Evolutionary conservation across 768 basidiomycete species (phyloP).

Genomic region (Naganishia friedmannii): DNA sequence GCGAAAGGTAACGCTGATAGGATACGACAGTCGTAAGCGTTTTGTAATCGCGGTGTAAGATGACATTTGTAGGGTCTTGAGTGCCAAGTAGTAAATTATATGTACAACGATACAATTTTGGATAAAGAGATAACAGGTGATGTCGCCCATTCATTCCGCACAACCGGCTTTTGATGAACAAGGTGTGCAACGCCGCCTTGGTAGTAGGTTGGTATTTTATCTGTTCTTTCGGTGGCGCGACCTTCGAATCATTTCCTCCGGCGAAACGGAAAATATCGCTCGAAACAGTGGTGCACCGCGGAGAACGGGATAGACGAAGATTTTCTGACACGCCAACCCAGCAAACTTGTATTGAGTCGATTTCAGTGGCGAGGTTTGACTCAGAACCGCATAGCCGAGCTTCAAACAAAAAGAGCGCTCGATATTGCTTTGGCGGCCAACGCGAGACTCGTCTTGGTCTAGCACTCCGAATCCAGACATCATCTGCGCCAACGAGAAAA

Average conservation of each 20-base stretch:
- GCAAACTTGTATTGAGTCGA: background rate
- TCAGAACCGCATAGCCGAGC: background rate
- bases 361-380: background rate
- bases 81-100: constrained; percentile 8
- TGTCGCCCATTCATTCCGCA: background rate
- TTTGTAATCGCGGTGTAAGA: constrained; percentile 10
- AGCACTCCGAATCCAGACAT: background rate
- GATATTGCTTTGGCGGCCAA: background rate
- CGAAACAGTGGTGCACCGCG: no score
- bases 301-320: background rate
- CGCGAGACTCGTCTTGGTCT: background rate
- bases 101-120: background rate
- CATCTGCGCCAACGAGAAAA: background rate
- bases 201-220: no score
- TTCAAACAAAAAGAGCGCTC: background rate
- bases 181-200: no score
- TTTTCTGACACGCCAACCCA: background rate
- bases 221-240: no score
- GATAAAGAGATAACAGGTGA: background rate
- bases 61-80: background rate
- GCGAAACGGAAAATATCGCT: no score
- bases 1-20: background rate
- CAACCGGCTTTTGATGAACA: background rate
- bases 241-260: no score
- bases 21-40: background rate